Percentiles rank a stretch among this genome's conserved stretches.
Evolutionary conservation across 305 asterid genomes (phyloP).

Genomic region (Solanum hybrid): DNA sequence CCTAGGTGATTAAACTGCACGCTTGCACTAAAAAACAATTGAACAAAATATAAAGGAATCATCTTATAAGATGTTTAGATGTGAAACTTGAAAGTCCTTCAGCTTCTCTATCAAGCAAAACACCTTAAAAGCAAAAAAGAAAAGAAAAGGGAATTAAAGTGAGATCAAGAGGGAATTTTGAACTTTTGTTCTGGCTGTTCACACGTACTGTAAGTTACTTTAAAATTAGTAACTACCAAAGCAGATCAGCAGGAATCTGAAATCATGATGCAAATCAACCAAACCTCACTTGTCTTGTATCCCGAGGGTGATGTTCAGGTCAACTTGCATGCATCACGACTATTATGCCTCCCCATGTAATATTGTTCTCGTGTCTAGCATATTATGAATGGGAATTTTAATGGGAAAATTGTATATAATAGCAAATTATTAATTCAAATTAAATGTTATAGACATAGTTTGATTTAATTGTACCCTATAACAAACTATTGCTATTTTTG

Average conservation of each 20-base stretch:
- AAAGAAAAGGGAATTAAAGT: no score
- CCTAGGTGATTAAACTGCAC: neutral
- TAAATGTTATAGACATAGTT: no score
- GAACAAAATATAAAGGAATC: neutral
- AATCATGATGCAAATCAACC: neutral
- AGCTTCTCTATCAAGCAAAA: conserved; percentile 1
- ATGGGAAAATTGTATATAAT: no score
- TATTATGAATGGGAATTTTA: no score
- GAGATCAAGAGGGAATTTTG: neutral
- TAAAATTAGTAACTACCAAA: neutral
- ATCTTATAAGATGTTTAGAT: neutral
- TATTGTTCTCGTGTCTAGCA: neutral
- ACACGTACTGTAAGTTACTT: neutral
- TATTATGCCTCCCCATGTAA: neutral
- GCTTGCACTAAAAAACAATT: neutral
- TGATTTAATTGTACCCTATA: no score
- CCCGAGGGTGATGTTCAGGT: neutral
- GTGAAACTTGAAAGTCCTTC: neutral
- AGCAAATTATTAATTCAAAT: no score
- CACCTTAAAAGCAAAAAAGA: neutral
- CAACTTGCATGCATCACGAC: neutral
- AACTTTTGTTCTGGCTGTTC: neutral
- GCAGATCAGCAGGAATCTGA: neutral
- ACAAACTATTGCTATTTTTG: no score
- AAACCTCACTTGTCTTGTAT: neutral